Base-by-base conservation (phyloP, 257 asterid genomes). In the Nicotiana sylvestris region DNA sequence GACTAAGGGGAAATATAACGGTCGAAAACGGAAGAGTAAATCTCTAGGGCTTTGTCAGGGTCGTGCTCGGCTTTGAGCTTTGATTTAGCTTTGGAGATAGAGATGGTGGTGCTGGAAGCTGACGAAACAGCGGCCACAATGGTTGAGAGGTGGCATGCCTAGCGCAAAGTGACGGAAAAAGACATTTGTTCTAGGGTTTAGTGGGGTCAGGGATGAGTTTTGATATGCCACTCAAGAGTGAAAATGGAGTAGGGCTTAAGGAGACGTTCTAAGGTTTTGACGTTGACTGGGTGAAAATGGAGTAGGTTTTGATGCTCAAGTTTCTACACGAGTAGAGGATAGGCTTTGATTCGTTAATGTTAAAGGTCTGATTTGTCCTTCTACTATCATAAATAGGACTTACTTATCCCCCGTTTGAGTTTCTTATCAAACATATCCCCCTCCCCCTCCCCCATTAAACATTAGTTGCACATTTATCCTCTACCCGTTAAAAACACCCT, bases 21-120 rank as follows among this genome's bases (percentile, higher is more conserved):
- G 85, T 86, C 70, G 76, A 94, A 85, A 84, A 91, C 88, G 43
- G 97, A 87, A 81, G 91, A 81, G 90, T 93, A 93, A 89, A 93
- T 84, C 67, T 92, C 84, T 66, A 94, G 85, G 2, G 95, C 96
- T 89, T 86, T 90, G 84, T 95, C 99, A 3, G 99, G 97, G 84
- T 89, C 93, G 83, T 86, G 81, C 2, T 72, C 84, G 2, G 77
- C 84, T 80, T 76, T 87, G 77, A 95, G 93, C 80, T 65, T 86
- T 78, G 84, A 85, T 84, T 90, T 95, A 39, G 92, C 90, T 64
- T 86, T 82, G 68, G 98, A 92, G 62, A 88, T 85, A 83, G 92
- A 82, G 6, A 87, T 81, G 77, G 84, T 37, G 25, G 85, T 0
- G 25, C 90, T 67, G 29, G 66, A 53, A 46, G 84, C 21, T n/a